These are phyloP conservation scores for Coriaria nepalensis DNA, from an alignment of 306 rosid species.

Conservation along the genomic window DNA sequence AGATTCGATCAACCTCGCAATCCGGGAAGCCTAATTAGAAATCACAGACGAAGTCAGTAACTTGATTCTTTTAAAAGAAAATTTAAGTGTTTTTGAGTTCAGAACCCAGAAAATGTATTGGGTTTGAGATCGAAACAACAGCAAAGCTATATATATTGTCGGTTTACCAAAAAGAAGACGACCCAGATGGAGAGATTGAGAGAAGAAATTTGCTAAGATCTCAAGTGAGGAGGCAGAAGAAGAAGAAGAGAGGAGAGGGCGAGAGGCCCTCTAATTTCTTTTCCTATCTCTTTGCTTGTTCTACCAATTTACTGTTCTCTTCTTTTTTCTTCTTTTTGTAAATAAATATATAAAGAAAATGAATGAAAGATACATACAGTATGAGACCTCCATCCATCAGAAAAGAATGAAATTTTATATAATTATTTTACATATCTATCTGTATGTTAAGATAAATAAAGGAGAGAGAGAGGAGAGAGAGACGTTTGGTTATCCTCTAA, in stretches of 20 bases:
- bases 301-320: conserved; percentile 30
- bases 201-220: conserved; percentile 56
- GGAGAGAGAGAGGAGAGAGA: too few species aligned
- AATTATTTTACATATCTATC: too few species aligned
- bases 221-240: conserved; percentile 31
- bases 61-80: neutral
- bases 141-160: neutral
- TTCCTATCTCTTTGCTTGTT: conserved; percentile 15
- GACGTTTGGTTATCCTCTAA: too few species aligned
- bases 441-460: too few species aligned
- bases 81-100: conserved; percentile 3
- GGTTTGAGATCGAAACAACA: neutral
- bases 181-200: conserved; percentile 48
- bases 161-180: conserved; percentile 42
- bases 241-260: conserved; percentile 69
- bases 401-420: too few species aligned
- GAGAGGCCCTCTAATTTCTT: conserved; percentile 48
- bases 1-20: conserved; percentile 6
- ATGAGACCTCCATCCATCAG: too few species aligned
- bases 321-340: conserved; percentile 22
- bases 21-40: conserved; percentile 3
- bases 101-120: conserved; percentile 6
- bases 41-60: neutral
- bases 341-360: conserved; percentile 22
- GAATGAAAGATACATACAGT: conserved; percentile 29